These are phyloP conservation scores for Secale cereale DNA, from an alignment of 176 grass and related monocot species.

Conservation along the genomic window DNA sequence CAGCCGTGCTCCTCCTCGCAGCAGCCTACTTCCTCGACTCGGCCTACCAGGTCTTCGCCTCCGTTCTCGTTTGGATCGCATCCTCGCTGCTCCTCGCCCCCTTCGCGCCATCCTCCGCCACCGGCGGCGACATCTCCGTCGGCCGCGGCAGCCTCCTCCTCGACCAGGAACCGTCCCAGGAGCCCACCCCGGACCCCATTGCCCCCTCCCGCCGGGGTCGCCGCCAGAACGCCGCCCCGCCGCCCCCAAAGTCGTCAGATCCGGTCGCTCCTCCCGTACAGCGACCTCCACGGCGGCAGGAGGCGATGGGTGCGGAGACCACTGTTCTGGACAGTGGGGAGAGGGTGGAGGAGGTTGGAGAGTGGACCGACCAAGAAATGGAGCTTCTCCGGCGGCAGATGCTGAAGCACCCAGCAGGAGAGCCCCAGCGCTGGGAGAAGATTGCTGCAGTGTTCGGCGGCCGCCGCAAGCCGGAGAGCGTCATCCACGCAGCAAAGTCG, in stretches of 20 bases:
- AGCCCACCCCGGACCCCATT: conserved; percentile 7
- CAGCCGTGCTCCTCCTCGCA: conserved; percentile 38
- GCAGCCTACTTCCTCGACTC: conserved; percentile 43
- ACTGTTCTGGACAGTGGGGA: conserved; percentile 2
- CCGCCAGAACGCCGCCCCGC: conserved; percentile 28
- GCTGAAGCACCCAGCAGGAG: conserved; percentile 68
- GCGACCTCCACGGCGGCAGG: background rate
- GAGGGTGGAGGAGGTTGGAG: conserved; percentile 42
- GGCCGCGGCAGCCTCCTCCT: conserved; percentile 52
- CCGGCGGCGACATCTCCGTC: conserved; percentile 59
- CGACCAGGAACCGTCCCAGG: background rate
- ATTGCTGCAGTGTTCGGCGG: conserved; percentile 58
- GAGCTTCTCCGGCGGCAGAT: conserved; percentile 85
- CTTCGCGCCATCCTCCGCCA: conserved; percentile 57
- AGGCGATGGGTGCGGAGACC: background rate
- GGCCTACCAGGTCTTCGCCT: conserved; percentile 36
- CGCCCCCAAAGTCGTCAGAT: conserved; percentile 28
- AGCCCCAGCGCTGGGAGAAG: conserved; percentile 80
- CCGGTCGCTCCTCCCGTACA: conserved; percentile 15
- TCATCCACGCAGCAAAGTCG: conserved; percentile 73
- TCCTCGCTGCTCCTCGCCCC: conserved; percentile 64
- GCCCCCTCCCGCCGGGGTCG: conserved; percentile 24
- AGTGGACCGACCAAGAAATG: conserved; percentile 74
- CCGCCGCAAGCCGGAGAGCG: conserved; percentile 55
- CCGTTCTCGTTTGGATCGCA: conserved; percentile 56